These are phyloP conservation scores for Mortierella sp. DNA, from an alignment of 371 early-diverging fungal species.

Conservation along the genomic window DNA sequence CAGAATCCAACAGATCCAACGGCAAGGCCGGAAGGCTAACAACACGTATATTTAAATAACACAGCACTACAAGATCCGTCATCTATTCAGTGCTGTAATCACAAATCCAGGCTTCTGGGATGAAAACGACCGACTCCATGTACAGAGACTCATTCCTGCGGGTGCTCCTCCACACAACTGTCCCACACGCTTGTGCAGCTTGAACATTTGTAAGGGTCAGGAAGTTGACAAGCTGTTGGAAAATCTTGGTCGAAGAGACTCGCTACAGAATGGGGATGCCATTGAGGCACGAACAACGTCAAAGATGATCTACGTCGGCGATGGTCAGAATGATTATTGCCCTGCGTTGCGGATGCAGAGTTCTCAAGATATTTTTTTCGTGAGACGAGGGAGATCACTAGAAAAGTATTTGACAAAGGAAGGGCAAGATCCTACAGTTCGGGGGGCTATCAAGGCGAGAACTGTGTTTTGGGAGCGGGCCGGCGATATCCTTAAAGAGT, in stretches of 20 bases:
- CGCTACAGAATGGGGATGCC: neutral
- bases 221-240: constrained; percentile 32
- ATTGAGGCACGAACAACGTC: neutral
- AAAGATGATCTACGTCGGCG: constrained; percentile 47
- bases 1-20: no score
- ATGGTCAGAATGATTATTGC: constrained; percentile 53
- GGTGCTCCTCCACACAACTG: constrained; percentile 41
- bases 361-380: constrained; percentile 28
- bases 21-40: no score
- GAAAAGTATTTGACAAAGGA: constrained; percentile 21
- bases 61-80: constrained; percentile 37
- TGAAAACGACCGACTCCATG: constrained; percentile 33
- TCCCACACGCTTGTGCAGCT: constrained; percentile 27
- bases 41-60: neutral
- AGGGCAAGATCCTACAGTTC: neutral
- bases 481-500: constrained; percentile 20
- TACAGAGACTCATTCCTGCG: constrained; percentile 30
- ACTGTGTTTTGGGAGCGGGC: constrained; percentile 36
- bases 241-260: neutral
- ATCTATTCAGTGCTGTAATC: constrained; percentile 42
- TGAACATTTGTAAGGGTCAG: constrained; percentile 51
- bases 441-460: constrained; percentile 18
- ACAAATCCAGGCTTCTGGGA: constrained; percentile 46
- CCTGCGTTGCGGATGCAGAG: constrained; percentile 37
- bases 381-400: constrained; percentile 33